These are phyloP conservation scores for Heterobasidion occidentale DNA, from an alignment of 1,284 basidiomycete species.

Conservation along the genomic window DNA sequence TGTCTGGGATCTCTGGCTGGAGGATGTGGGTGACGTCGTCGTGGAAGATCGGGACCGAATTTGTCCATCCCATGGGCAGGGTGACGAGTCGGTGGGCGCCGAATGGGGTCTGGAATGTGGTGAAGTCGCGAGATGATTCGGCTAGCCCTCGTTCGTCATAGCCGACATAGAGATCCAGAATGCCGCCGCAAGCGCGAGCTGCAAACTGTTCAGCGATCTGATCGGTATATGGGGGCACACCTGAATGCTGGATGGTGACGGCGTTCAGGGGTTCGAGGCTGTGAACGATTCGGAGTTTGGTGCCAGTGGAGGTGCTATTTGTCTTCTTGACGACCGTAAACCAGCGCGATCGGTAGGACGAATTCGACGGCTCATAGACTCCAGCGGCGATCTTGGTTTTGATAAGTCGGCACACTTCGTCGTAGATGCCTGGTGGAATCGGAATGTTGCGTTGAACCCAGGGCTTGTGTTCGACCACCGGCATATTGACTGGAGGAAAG, in stretches of 20 bases:
- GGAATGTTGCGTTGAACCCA: neutral
- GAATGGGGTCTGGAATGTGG: neutral
- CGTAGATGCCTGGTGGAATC: neutral
- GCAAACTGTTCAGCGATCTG: neutral
- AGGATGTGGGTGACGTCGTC: conserved; percentile 25
- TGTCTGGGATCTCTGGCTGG: conserved; percentile 23
- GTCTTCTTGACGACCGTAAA: neutral
- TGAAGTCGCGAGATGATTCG: neutral
- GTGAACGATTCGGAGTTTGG: neutral
- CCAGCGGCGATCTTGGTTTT: neutral
- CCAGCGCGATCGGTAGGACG: neutral
- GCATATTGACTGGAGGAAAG: neutral
- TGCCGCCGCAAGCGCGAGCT: neutral
- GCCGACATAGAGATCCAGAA: neutral
- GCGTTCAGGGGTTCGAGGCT: neutral
- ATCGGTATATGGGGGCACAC: neutral
- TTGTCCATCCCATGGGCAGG: conserved; percentile 30
- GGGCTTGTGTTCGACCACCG: neutral
- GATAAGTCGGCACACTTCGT: neutral
- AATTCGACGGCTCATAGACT: neutral
- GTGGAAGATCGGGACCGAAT: conserved; percentile 27
- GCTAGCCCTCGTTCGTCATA: neutral
- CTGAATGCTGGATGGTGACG: neutral
- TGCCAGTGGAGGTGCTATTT: too few relatives aligned
- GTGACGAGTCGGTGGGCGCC: conserved; percentile 14